phyloP scores from a whole-genome alignment of 1,284 basidiomycete genomes.

The Stygiomarasmius scandens region DNA sequence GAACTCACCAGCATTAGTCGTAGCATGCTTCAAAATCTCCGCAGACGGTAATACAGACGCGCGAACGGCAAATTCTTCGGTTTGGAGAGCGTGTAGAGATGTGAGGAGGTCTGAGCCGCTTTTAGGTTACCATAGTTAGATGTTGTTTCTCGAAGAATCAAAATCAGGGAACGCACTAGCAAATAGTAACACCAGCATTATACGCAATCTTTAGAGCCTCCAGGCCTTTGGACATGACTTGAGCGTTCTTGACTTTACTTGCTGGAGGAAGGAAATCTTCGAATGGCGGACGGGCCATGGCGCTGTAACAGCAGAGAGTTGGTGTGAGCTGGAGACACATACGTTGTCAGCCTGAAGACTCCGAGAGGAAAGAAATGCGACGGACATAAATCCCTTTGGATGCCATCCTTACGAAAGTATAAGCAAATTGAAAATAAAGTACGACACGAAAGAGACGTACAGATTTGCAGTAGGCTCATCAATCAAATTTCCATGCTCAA shows the following conservation, averaged over 20 bases:
- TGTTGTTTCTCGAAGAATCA: background rate
- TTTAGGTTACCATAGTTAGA: background rate
- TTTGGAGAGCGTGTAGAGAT: conserved; percentile 43
- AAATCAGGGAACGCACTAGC: conserved; percentile 30
- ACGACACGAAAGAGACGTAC: conserved; percentile 10
- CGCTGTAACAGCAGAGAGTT: conserved; percentile 46
- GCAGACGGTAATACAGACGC: conserved; percentile 37
- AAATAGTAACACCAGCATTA: conserved; percentile 37
- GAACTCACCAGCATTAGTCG: conserved; percentile 41
- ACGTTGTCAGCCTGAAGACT: background rate
- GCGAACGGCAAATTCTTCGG: conserved; percentile 47
- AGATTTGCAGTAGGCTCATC: conserved; percentile 31
- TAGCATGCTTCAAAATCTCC: conserved; percentile 45
- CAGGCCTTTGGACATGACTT: conserved; percentile 44
- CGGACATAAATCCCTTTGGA: conserved; percentile 26
- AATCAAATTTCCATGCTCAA: conserved; percentile 49
- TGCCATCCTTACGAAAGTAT: conserved; percentile 20
- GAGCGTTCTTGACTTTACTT: conserved; percentile 42
- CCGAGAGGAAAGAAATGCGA: background rate
- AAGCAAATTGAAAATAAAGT: background rate
- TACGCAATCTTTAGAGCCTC: conserved; percentile 39
- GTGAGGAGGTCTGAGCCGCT: conserved; percentile 45
- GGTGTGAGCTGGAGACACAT: conserved; percentile 36
- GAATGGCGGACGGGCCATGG: conserved; percentile 46
- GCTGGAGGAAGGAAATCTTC: conserved; percentile 42